phyloP scores from a whole-genome alignment of 257 asterid species.

The Osmanthus fragrans region DNA sequence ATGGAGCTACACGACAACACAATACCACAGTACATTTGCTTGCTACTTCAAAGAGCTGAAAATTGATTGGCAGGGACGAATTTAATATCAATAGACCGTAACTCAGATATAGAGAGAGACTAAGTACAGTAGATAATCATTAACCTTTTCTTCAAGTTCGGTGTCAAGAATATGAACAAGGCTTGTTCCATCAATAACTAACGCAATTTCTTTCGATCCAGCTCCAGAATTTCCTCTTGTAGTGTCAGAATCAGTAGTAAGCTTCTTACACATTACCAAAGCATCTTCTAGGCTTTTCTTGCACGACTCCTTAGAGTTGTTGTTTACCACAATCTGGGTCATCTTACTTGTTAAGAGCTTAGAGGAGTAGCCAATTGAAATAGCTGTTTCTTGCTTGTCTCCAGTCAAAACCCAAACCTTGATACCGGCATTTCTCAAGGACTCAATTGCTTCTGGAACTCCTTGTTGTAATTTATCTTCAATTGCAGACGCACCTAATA shows the following conservation, averaged over 20 bases:
- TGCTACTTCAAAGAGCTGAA: slow-evolving; percentile 84
- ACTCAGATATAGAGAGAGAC: slow-evolving; percentile 22
- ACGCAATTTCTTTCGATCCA: slow-evolving; percentile 50
- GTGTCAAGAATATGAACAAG: slow-evolving; percentile 90
- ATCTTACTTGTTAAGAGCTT: slow-evolving; percentile 77
- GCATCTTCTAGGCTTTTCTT: slow-evolving; percentile 77
- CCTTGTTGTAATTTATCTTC: slow-evolving; percentile 96
- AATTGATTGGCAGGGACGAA: slow-evolving; percentile 15
- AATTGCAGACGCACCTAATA: slow-evolving; percentile 88
- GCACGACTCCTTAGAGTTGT: slow-evolving; percentile 74
- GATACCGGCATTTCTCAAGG: slow-evolving; percentile 83
- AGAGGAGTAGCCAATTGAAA: slow-evolving; percentile 94
- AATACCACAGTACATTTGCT: slow-evolving; percentile 86
- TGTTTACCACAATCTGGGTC: slow-evolving; percentile 78
- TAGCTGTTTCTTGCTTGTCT: slow-evolving; percentile 98
- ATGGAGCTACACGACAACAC: slow-evolving; percentile 98
- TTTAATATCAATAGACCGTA: neutral
- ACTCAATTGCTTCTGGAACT: slow-evolving; percentile 96
- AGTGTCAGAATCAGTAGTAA: slow-evolving; percentile 31
- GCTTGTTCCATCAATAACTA: slow-evolving; percentile 92
- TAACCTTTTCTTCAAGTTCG: slow-evolving; percentile 91
- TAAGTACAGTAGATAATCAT: neutral
- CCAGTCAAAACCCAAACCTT: slow-evolving; percentile 99
- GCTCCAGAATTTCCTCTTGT: slow-evolving; percentile 32
- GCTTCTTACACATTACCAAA: slow-evolving; percentile 47